A percentile compares a stretch with the other conserved stretches of the same genome.
Conservation (phyloP, 345 rosid genomes). For the Hypericum perforatum region DNA sequence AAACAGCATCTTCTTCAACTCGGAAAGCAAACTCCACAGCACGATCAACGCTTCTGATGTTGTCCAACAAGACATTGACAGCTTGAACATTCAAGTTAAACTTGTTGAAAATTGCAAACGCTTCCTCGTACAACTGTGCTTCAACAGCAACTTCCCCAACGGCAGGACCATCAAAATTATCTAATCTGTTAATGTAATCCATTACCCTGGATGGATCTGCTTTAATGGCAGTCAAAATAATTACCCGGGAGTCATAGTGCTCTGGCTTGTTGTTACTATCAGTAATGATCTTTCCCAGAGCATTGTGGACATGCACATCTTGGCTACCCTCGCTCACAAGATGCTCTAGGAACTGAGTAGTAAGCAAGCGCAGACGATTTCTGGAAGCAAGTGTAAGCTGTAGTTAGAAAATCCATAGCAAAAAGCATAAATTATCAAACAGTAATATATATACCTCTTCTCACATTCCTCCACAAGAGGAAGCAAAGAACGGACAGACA, state of each 20-base stretch:
- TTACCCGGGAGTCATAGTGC: constrained; percentile 92
- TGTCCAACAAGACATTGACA: too few species aligned
- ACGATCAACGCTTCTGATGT: constrained; percentile 61
- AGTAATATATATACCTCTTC: constrained; percentile 42
- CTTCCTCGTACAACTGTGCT: constrained; percentile 81
- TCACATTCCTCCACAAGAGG: too few species aligned
- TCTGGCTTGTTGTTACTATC: constrained; percentile 99
- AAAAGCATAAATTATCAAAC: constrained; percentile 8
- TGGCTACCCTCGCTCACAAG: too few species aligned
- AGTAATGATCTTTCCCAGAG: constrained; percentile 96
- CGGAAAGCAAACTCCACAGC: constrained; percentile 96
- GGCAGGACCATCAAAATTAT: too few species aligned
- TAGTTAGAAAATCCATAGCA: constrained; percentile 13
- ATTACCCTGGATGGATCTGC: too few species aligned
- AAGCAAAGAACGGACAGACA: constrained; percentile 72
- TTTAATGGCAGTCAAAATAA: too few species aligned
- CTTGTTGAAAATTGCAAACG: constrained; percentile 76
- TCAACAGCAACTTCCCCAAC: constrained; percentile 96
- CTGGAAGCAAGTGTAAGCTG: too few species aligned
- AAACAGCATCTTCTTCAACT: constrained; percentile 94
- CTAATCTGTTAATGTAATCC: too few species aligned
- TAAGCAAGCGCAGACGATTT: too few species aligned
- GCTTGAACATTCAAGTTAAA: constrained; percentile 73
- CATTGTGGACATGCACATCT: too few species aligned
- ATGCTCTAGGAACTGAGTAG: too few species aligned